Conservation (phyloP, 1,284 basidiomycete genomes). For the Ceratobasidium sp. region DNA sequence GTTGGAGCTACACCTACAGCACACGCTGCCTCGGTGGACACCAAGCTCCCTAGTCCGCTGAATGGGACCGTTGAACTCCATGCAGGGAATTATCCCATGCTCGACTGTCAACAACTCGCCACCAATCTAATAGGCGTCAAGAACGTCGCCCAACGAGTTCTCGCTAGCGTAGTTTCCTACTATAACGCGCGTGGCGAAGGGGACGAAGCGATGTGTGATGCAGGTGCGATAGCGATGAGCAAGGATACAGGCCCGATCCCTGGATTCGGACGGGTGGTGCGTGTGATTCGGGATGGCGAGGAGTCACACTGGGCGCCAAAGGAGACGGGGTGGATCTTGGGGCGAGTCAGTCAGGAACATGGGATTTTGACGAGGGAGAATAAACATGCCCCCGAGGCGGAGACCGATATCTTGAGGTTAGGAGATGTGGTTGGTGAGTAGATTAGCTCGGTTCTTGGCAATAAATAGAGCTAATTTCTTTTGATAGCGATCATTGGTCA, state of each 20-base stretch:
- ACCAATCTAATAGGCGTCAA: slow-evolving; percentile 70
- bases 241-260: slow-evolving; percentile 81
- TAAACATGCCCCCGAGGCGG: slow-evolving; percentile 1
- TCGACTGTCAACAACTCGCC: slow-evolving; percentile 84
- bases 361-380: slow-evolving; percentile 65
- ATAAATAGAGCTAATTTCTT: slow-evolving; percentile 3
- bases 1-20: slow-evolving; percentile 90
- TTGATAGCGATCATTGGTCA: slow-evolving; percentile 75
- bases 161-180: slow-evolving; percentile 77
- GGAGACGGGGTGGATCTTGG: slow-evolving; percentile 76
- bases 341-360: slow-evolving; percentile 74
- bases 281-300: slow-evolving; percentile 41
- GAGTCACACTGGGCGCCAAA: slow-evolving; percentile 30
- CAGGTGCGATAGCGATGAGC: slow-evolving; percentile 84
- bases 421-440: slow-evolving; percentile 41
- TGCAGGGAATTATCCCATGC: slow-evolving; percentile 85
- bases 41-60: slow-evolving; percentile 58
- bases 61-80: slow-evolving; percentile 74
- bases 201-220: slow-evolving; percentile 83
- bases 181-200: slow-evolving; percentile 74
- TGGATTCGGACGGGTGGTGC: slow-evolving; percentile 75
- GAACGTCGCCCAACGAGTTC: slow-evolving; percentile 73
- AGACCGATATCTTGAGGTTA: slow-evolving; percentile 21
- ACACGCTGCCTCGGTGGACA: slow-evolving; percentile 68
- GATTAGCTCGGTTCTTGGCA: background rate